A percentile compares a stretch with the other conserved stretches of the same genome.
Evolutionary conservation across 257 asterid genomes (phyloP).

Genomic region (Verbascum thapsus): DNA sequence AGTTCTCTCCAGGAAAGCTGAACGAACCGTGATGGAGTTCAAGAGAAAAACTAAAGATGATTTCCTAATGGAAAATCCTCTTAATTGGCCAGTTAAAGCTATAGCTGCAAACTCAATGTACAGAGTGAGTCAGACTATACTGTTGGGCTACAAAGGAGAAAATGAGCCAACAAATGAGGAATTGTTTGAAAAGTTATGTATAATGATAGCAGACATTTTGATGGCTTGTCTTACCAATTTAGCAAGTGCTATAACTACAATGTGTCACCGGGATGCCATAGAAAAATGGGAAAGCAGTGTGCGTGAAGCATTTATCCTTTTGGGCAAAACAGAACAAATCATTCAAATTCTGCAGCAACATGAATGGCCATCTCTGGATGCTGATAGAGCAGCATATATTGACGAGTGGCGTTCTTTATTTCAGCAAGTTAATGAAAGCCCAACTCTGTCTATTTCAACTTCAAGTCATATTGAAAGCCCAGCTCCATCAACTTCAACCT

Average conservation of each 20-base stretch:
- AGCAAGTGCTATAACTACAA: conserved; percentile 10
- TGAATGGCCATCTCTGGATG: conserved; percentile 14
- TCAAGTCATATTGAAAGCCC: no score
- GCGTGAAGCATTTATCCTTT: conserved; percentile 29
- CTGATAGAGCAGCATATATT: conserved; percentile 18
- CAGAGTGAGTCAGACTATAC: conserved; percentile 30
- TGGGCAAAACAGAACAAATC: conserved; percentile 43
- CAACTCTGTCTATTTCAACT: neutral
- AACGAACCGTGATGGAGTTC: conserved; percentile 23
- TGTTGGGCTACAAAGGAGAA: neutral
- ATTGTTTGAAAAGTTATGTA: neutral
- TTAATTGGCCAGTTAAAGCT: conserved; percentile 26
- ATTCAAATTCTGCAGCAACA: conserved; percentile 29
- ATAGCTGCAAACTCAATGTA: conserved; percentile 45
- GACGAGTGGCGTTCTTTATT: conserved; percentile 29
- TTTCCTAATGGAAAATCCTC: conserved; percentile 26
- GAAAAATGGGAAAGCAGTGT: conserved; percentile 41
- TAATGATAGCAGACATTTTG: conserved; percentile 34
- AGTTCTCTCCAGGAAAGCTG: conserved; percentile 27
- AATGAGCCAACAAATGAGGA: neutral
- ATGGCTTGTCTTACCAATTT: conserved; percentile 39
- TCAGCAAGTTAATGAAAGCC: neutral
- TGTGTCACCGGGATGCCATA: conserved; percentile 23
- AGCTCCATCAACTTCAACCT: neutral
- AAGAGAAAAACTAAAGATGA: neutral